phyloP scores from a whole-genome alignment of 345 rosid genomes.

The Bruguiera sexangula region DNA sequence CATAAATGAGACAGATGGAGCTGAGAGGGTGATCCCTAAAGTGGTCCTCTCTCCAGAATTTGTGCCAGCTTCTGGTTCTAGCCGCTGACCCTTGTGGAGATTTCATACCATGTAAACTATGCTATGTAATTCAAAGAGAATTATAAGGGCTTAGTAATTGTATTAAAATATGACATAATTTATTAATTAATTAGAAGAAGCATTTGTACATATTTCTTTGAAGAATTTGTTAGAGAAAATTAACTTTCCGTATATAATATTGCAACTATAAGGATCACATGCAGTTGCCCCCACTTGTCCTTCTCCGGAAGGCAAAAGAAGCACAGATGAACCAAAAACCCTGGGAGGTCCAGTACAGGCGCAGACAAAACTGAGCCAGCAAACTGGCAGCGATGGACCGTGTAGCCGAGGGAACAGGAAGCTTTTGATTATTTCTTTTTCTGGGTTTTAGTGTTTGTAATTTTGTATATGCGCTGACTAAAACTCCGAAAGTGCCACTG shows the following conservation, averaged over 20 bases:
- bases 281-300: background rate
- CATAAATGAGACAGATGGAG: slow-evolving; percentile 24
- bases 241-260: too few species aligned
- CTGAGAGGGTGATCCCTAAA: background rate
- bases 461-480: too few species aligned
- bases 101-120: background rate
- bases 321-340: background rate
- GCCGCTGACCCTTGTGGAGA: slow-evolving; percentile 11
- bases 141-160: too few species aligned
- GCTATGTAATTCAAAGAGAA: too few species aligned
- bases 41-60: slow-evolving; percentile 21
- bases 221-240: too few species aligned
- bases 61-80: background rate
- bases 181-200: too few species aligned
- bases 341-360: background rate
- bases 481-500: too few species aligned
- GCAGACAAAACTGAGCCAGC: background rate
- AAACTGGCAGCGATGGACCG: background rate
- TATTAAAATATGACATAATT: too few species aligned
- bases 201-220: too few species aligned
- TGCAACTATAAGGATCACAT: slow-evolving; percentile 8
- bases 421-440: too few species aligned
- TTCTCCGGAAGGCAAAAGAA: background rate
- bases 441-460: too few species aligned
- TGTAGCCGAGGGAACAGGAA: too few species aligned